These are phyloP conservation scores for Glycyrrhiza uralensis DNA, from an alignment of 306 rosid genomes.

Conservation along the genomic window DNA sequence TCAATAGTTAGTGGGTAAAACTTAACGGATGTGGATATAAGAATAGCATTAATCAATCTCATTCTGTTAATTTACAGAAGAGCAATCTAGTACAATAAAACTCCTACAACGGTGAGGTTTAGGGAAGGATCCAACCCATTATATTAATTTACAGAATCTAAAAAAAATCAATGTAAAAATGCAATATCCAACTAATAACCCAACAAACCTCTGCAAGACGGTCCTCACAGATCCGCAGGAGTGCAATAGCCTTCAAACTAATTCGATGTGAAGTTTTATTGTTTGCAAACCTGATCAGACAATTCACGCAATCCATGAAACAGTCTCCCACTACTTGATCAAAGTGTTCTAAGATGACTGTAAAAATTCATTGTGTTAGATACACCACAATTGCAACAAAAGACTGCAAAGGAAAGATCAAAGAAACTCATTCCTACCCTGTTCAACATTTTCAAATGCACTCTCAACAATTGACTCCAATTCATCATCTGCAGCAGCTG, in stretches of 20 bases:
- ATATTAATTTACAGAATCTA: slow-evolving; percentile 5
- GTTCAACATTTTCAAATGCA: slow-evolving; percentile 99
- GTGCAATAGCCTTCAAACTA: slow-evolving; percentile 99
- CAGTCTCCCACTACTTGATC: slow-evolving; percentile 99
- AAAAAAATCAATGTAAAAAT: neutral
- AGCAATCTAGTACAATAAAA: neutral
- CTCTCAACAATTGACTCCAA: slow-evolving; percentile 93
- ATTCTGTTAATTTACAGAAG: neutral
- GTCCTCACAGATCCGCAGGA: slow-evolving; percentile 96
- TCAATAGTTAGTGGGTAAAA: neutral
- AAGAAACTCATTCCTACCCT: slow-evolving; percentile 56
- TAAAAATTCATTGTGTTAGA: slow-evolving; percentile 52
- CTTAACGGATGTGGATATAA: neutral
- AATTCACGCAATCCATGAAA: slow-evolving; percentile 99
- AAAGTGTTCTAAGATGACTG: slow-evolving; percentile 99
- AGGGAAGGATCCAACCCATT: neutral
- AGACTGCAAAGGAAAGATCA: slow-evolving; percentile 17
- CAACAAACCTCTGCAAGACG: slow-evolving; percentile 98
- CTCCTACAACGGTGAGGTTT: neutral
- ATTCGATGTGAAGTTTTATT: slow-evolving; percentile 89
- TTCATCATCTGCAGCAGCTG: slow-evolving; percentile 99
- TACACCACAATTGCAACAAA: slow-evolving; percentile 24
- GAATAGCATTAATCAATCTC: neutral
- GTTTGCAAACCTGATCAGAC: slow-evolving; percentile 95
- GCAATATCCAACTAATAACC: slow-evolving; percentile 18